These are phyloP conservation scores for Lasiodiplodia sp. DNA, from an alignment of 2,329 filamentous ascomycete species.

Conservation along the genomic window DNA sequence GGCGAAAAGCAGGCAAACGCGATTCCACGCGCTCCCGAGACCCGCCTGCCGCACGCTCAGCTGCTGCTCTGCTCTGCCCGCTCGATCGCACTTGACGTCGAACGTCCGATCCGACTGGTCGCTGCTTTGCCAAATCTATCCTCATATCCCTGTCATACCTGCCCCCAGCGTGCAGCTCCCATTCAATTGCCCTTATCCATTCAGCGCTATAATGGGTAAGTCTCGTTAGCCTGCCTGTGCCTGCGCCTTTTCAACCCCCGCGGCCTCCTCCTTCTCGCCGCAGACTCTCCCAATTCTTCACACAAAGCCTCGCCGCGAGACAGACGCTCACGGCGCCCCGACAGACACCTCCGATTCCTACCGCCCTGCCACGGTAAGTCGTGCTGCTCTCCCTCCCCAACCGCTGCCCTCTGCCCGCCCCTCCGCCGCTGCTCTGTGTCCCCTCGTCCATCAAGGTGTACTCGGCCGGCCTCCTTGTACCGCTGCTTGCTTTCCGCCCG, in stretches of 20 bases:
- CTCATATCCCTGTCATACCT: conserved; percentile 30
- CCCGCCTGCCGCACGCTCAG: conserved; percentile 28
- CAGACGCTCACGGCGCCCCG: conserved; percentile 15
- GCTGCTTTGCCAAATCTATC: conserved; percentile 27
- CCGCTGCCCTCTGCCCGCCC: conserved; percentile 5
- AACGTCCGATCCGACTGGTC: conserved; percentile 28
- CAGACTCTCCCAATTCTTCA: conserved; percentile 16
- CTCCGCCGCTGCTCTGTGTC: neutral
- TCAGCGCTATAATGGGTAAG: conserved; percentile 29
- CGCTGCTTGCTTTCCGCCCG: neutral
- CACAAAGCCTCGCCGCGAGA: neutral
- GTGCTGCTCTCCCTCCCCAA: conserved; percentile 1
- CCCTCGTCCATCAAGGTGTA: conserved; percentile 14
- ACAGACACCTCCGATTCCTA: conserved; percentile 29
- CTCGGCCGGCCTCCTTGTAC: neutral
- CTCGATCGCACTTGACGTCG: conserved; percentile 28
- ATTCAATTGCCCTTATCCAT: conserved; percentile 29
- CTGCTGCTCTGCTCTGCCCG: conserved; percentile 19
- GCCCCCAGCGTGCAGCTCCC: conserved; percentile 27
- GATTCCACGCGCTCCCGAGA: conserved; percentile 24
- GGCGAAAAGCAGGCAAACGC: conserved; percentile 29
- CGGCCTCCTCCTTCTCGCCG: conserved; percentile 21
- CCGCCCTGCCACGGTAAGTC: conserved; percentile 28
- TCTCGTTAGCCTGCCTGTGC: conserved; percentile 29
- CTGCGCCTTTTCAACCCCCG: conserved; percentile 29